A percentile compares a stretch with the other conserved stretches of the same genome.
phyloP scores from a whole-genome alignment of 768 basidiomycete genomes.

The Favolaschia claudopus region DNA sequence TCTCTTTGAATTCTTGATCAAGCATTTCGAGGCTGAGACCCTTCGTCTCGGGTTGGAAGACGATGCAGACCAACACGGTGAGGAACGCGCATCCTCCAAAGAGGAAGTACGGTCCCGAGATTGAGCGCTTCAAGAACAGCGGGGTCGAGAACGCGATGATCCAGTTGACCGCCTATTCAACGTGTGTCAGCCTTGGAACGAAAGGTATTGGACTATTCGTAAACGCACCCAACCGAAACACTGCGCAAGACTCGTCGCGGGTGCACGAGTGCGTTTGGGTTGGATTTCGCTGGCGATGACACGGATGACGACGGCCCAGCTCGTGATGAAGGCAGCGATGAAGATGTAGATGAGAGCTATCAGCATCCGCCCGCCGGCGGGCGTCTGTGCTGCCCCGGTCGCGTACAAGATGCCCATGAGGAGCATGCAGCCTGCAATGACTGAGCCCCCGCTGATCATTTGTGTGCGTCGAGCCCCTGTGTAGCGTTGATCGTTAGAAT shows the following conservation, averaged over 20 bases:
- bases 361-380: constrained; percentile 46
- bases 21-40: constrained; percentile 53
- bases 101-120: constrained; percentile 56
- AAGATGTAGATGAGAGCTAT: constrained; percentile 58
- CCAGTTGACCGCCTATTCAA: constrained; percentile 46
- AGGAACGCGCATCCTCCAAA: constrained; percentile 48
- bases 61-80: constrained; percentile 45
- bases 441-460: constrained; percentile 50
- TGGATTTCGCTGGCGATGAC: constrained; percentile 56
- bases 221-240: constrained; percentile 49
- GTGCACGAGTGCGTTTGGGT: constrained; percentile 53
- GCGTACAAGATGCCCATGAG: constrained; percentile 55
- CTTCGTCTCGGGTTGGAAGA: constrained; percentile 53
- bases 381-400: constrained; percentile 35
- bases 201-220: too few relatives aligned
- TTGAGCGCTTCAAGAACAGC: constrained; percentile 51
- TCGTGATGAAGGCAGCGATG: constrained; percentile 48
- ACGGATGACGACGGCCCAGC: constrained; percentile 53
- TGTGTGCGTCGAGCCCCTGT: constrained; percentile 42
- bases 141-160: constrained; percentile 54
- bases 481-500: neutral
- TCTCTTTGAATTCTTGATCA: constrained; percentile 43
- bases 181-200: neutral
- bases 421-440: constrained; percentile 47
- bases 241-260: constrained; percentile 48